Evolutionary conservation across 768 basidiomycete genomes (phyloP), one percentile per base, ranked within the genome.

Genomic region (Lentinula sp.): DNA sequence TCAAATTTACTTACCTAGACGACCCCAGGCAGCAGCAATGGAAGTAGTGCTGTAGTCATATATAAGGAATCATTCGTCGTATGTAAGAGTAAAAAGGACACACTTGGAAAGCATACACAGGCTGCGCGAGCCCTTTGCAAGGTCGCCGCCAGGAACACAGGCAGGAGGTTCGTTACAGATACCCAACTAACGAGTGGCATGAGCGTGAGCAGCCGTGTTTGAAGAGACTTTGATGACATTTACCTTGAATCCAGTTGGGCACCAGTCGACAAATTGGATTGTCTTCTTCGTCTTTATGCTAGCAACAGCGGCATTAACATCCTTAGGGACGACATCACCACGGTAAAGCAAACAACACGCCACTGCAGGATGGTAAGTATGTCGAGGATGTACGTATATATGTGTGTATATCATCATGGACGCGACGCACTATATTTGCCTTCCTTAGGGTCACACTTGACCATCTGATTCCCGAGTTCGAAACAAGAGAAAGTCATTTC

Each of bases 401-500:
- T 28, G 13, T 12, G 28, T 7, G 36, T 28, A 57, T 48, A 35
- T 20, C 15, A 4, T 61, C 7, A 60, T 50, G 28, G n/a, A 80
- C 88, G 56, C 67, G n/a, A 80, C 88, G 56, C 67, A 91, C 95
- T 98, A 79, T 98, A 98, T 87, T 98, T 98, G 73, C 96, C 96
- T 70, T 97, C 93, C 70, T 88, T 89, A 66, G 96, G 95, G 71
- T 98, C 96, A 71, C 96, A 98, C 72, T 84, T 85, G 62, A 86
- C 95, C 95, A 98, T 94, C 76, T 98, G 96, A 76, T 94, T 95
- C 63, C 93, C 94, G 63, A 84, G 81, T 79, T 98, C 96, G 77
- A 98, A 98, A 82, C 95, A 98, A 56, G 94, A 87, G 80, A 92
- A 94, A 65, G 96, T 98, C 94, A 98, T 98, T 69, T 98, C 95